These are phyloP conservation scores for Epichloe aotearoae DNA, from an alignment of 2,329 filamentous ascomycete genomes.

Conservation along the genomic window DNA sequence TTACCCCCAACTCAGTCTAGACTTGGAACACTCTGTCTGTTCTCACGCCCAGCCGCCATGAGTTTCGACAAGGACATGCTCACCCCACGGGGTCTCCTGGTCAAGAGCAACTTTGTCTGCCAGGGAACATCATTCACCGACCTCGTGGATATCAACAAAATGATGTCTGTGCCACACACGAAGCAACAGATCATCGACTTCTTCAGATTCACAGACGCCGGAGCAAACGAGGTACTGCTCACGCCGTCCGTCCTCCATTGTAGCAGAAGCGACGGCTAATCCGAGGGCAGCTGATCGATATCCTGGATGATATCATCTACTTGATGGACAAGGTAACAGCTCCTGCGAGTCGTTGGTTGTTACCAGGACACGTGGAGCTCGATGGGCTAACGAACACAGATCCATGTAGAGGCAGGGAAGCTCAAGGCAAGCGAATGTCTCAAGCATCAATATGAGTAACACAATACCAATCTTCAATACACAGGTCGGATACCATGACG, in stretches of 20 bases:
- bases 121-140: neutral
- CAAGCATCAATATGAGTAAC: neutral
- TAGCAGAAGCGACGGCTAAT: neutral
- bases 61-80: neutral
- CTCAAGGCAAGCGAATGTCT: neutral
- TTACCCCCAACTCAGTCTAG: neutral
- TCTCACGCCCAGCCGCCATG: neutral
- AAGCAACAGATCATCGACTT: neutral
- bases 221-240: neutral
- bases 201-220: neutral
- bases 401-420: neutral
- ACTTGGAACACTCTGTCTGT: neutral
- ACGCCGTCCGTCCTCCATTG: neutral
- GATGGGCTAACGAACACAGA: neutral
- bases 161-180: neutral
- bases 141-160: neutral
- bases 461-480: neutral
- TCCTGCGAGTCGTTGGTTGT: neutral
- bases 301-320: neutral
- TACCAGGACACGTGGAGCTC: neutral
- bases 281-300: neutral
- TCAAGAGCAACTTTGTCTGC: neutral
- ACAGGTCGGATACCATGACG: neutral
- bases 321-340: neutral
- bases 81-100: neutral